Conservation (phyloP, 2,329 filamentous ascomycete genomes). For the Ophiostoma perfectum region DNA sequence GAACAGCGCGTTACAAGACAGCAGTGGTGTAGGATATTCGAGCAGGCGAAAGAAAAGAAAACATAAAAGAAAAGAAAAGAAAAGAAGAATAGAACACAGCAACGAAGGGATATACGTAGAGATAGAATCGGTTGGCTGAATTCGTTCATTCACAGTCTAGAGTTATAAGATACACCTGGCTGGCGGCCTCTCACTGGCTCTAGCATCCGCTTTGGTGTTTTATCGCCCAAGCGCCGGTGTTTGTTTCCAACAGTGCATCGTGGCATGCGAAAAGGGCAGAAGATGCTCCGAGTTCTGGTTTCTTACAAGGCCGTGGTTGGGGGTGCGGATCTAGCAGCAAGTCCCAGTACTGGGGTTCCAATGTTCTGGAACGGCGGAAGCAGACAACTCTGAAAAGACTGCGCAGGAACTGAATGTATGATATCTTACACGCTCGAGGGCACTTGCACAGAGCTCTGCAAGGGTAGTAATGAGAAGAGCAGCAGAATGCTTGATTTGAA, state of each 20-base stretch:
- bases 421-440: no score
- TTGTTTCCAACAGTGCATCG: conserved; percentile 2
- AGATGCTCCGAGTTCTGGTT: conserved; percentile 8
- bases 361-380: no score
- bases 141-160: neutral
- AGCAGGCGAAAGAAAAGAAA: no score
- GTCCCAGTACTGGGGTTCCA: neutral
- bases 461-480: no score
- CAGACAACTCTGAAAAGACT: no score
- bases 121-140: neutral
- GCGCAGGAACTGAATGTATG: no score
- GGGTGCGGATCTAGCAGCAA: conserved; percentile 3
- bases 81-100: neutral
- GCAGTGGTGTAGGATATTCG: no score
- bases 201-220: neutral
- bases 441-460: no score
- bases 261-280: conserved; percentile 4
- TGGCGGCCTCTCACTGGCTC: conserved; percentile 5
- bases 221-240: conserved; percentile 5
- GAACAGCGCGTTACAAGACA: no score
- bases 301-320: neutral
- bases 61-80: neutral
- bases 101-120: neutral
- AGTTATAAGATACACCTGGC: neutral
- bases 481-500: no score